phyloP scores from a whole-genome alignment of 495 filamentous ascomycete genomes.

The Thozetella sp. region DNA sequence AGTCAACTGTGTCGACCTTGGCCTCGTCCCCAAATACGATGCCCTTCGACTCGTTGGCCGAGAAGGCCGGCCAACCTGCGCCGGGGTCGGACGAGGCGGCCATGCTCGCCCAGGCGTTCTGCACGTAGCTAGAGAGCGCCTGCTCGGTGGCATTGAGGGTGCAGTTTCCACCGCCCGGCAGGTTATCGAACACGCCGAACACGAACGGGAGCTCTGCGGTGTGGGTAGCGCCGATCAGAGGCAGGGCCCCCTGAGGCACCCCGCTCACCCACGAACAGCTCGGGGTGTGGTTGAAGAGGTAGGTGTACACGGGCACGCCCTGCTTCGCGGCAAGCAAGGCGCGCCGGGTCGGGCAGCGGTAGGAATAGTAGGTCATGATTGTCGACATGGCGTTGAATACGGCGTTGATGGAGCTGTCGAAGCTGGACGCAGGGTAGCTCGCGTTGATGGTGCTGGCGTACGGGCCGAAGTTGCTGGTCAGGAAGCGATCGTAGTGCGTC shows the following conservation, averaged over 20 bases:
- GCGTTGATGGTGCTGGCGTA: not conserved
- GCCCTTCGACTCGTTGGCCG: not conserved
- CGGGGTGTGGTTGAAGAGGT: not conserved
- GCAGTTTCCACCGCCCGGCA: not conserved
- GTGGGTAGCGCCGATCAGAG: not conserved
- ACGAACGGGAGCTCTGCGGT: not conserved
- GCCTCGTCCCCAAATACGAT: not conserved
- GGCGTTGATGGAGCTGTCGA: no score
- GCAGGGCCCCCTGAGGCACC: not conserved
- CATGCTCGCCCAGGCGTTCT: not conserved
- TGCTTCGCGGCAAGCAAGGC: not conserved
- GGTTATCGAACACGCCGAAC: not conserved
- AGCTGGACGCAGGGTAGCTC: not conserved
- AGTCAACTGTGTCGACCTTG: not conserved
- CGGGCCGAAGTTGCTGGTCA: not conserved
- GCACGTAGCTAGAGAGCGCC: not conserved
- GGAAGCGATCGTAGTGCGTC: not conserved
- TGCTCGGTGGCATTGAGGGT: not conserved
- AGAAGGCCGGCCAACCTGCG: not conserved
- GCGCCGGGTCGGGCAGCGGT: not conserved
- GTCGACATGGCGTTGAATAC: not conserved
- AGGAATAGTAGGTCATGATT: not conserved
- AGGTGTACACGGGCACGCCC: not conserved
- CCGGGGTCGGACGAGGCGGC: not conserved
- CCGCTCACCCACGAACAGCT: not conserved